phyloP scores from a whole-genome alignment of 1,139 yeast species.

The Diutina mesorugosa region DNA sequence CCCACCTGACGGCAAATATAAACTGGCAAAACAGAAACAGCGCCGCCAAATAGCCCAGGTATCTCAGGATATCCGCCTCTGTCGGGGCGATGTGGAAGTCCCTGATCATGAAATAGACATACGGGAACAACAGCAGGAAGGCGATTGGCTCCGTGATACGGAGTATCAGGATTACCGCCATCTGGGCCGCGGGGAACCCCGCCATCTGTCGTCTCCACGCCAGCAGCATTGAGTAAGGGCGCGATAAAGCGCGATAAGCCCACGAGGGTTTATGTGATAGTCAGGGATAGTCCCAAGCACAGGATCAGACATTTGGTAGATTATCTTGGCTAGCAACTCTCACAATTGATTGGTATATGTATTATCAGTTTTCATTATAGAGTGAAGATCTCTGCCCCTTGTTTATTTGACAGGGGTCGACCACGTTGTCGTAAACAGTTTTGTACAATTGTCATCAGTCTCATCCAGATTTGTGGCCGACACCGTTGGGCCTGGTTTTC shows the following conservation, averaged over 20 bases:
- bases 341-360: too few relatives aligned
- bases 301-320: too few relatives aligned
- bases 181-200: constrained; percentile 41
- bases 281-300: too few relatives aligned
- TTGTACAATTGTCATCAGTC: too few relatives aligned
- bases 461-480: too few relatives aligned
- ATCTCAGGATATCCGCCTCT: constrained; percentile 39
- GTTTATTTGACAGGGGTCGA: too few relatives aligned
- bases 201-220: constrained; percentile 9
- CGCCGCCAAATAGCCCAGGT: constrained; percentile 48
- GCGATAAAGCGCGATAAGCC: not conserved
- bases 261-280: not conserved
- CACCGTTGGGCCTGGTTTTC: too few relatives aligned
- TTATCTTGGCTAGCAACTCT: too few relatives aligned
- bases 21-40: constrained; percentile 44
- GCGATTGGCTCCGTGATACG: constrained; percentile 52
- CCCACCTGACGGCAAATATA: constrained; percentile 47
- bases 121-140: constrained; percentile 52
- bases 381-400: too few relatives aligned
- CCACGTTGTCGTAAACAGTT: too few relatives aligned
- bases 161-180: constrained; percentile 29
- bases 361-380: too few relatives aligned
- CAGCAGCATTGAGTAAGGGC: not conserved
- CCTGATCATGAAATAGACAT: constrained; percentile 50
- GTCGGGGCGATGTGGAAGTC: constrained; percentile 40